These are phyloP conservation scores for Nothopassalora personata DNA, from an alignment of 2,329 filamentous ascomycete species.

Conservation along the genomic window DNA sequence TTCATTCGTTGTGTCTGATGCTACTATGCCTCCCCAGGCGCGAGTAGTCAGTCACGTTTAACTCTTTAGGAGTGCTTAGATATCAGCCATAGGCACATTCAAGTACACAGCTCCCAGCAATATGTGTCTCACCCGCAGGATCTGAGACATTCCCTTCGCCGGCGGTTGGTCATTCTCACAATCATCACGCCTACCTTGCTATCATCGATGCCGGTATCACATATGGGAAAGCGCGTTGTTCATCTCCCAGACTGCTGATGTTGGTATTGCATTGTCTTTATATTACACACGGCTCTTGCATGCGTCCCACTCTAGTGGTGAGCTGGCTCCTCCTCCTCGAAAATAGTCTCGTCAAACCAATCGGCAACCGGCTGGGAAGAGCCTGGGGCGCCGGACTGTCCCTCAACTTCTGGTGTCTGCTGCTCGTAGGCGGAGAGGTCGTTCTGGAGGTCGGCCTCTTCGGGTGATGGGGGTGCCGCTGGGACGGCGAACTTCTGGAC, in stretches of 20 bases:
- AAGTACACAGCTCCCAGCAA: no score
- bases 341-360: slow-evolving; percentile 50
- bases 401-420: slow-evolving; percentile 92
- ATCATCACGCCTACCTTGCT: background rate
- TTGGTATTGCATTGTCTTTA: slow-evolving; percentile 6
- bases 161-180: background rate
- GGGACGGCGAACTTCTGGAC: slow-evolving; percentile 83
- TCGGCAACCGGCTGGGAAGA: slow-evolving; percentile 58
- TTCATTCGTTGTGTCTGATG: no score
- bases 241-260: background rate
- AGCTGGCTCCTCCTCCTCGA: slow-evolving; percentile 25
- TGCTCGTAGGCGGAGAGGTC: slow-evolving; percentile 92
- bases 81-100: no score
- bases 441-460: slow-evolving; percentile 87
- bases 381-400: slow-evolving; percentile 61
- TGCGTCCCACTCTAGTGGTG: background rate
- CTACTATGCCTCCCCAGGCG: no score
- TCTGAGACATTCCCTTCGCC: background rate
- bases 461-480: slow-evolving; percentile 77
- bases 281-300: slow-evolving; percentile 8
- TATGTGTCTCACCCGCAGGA: background rate
- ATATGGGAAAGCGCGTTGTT: background rate
- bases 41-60: no score
- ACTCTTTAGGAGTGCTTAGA: no score
- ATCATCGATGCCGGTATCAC: background rate